Percentiles rank a stretch among this genome's conserved stretches.
These are phyloP conservation scores for Yamadazyma kitorensis DNA, from an alignment of 805 yeast species.

Conservation along the genomic window DNA sequence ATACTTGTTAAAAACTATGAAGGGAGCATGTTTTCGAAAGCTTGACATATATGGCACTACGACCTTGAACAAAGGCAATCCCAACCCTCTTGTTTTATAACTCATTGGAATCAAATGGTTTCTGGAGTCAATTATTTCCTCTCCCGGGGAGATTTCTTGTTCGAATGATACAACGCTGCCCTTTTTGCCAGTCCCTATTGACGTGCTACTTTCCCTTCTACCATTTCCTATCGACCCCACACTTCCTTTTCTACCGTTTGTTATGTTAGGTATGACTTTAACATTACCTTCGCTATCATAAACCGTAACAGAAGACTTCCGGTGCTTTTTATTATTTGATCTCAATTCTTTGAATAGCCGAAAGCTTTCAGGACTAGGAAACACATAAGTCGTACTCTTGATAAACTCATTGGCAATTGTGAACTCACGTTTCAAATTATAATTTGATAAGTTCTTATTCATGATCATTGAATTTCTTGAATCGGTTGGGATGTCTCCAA, in stretches of 20 bases:
- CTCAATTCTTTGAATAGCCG: conserved; percentile 26
- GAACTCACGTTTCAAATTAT: conserved; percentile 25
- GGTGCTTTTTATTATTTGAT: conserved; percentile 16
- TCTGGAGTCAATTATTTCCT: conserved; percentile 22
- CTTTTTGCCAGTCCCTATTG: too few species aligned
- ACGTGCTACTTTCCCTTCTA: too few species aligned
- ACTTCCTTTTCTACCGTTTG: conserved; percentile 5
- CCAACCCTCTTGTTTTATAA: conserved; percentile 29
- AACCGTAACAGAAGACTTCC: conserved; percentile 19
- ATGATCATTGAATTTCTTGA: conserved; percentile 6
- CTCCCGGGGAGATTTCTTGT: conserved; percentile 3
- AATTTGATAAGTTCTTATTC: conserved; percentile 17
- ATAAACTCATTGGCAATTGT: conserved; percentile 34
- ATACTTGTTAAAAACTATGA: conserved; percentile 28
- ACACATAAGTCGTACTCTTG: conserved; percentile 26
- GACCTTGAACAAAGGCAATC: conserved; percentile 36
- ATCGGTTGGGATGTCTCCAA: conserved; percentile 6
- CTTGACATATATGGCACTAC: conserved; percentile 34
- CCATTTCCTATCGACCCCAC: neutral
- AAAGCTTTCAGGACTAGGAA: conserved; percentile 28
- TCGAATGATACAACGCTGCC: too few species aligned
- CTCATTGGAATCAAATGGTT: conserved; percentile 31
- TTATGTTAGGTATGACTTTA: conserved; percentile 6
- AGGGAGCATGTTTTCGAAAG: conserved; percentile 34
- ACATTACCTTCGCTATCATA: conserved; percentile 23